Conservation (phyloP, 108 stramenopile genomes). For the Nannochloropsis salina region DNA sequence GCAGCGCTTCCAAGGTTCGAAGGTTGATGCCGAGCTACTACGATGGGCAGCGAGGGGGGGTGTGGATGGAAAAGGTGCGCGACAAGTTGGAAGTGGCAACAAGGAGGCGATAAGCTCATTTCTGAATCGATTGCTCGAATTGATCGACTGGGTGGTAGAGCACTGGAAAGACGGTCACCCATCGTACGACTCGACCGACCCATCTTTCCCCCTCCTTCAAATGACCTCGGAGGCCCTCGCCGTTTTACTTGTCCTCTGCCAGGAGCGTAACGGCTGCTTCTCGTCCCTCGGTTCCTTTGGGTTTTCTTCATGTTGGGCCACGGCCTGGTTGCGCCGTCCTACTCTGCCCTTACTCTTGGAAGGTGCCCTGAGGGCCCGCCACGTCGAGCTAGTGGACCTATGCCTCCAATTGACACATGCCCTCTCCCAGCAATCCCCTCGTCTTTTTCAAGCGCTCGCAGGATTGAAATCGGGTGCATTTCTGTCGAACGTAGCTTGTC, state of each 20-base stretch:
- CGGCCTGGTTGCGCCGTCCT: background rate
- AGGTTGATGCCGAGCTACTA: background rate
- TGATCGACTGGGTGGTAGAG: background rate
- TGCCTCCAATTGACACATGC: background rate
- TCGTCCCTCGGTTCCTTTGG: background rate
- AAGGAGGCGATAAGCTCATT: background rate
- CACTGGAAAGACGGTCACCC: background rate
- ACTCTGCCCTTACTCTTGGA: background rate
- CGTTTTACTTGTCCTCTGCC: background rate
- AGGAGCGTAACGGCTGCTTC: background rate
- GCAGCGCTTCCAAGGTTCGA: background rate
- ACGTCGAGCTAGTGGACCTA: background rate
- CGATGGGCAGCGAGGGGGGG: background rate
- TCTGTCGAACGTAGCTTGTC: slow-evolving; percentile 17
- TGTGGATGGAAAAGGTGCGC: background rate
- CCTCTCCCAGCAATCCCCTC: background rate
- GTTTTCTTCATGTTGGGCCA: background rate
- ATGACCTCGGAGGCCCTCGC: background rate
- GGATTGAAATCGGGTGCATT: background rate
- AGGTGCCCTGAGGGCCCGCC: background rate
- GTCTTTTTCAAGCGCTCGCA: background rate
- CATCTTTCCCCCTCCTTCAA: background rate
- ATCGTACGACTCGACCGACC: background rate
- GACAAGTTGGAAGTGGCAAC: background rate
- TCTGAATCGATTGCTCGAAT: background rate